phyloP scores from a whole-genome alignment of 2,329 filamentous ascomycete species.

The Stemphylium beticola region DNA sequence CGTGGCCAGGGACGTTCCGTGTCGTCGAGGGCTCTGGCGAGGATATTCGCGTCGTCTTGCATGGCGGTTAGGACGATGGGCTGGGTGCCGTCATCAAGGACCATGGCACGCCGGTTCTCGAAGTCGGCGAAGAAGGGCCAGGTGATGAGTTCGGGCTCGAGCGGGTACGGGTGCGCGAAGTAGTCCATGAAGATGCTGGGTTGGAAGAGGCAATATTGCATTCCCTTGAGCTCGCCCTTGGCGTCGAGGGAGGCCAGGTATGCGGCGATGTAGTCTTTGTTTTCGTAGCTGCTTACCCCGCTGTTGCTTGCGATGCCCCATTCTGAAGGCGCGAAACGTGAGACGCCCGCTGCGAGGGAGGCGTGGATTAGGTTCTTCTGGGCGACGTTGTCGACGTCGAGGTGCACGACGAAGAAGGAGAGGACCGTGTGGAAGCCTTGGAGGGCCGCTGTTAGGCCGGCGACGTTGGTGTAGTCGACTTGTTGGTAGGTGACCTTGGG shows the following conservation, averaged over 20 bases:
- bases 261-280: conserved; percentile 57
- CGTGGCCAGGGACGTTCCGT: conserved; percentile 30
- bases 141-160: conserved; percentile 53
- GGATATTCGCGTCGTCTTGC: conserved; percentile 31
- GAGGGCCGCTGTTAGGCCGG: conserved; percentile 49
- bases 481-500: conserved; percentile 49
- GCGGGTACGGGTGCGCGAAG: conserved; percentile 58
- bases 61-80: conserved; percentile 37
- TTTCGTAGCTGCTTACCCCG: conserved; percentile 57
- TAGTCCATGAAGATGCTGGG: conserved; percentile 63
- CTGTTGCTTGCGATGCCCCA: conserved; percentile 37
- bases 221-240: conserved; percentile 55
- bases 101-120: conserved; percentile 33
- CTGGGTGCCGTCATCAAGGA: conserved; percentile 36
- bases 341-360: conserved; percentile 36
- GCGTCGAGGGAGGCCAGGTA: conserved; percentile 59
- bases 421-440: conserved; percentile 58
- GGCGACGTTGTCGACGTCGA: conserved; percentile 27
- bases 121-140: conserved; percentile 46
- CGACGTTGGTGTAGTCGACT: conserved; percentile 55
- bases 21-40: conserved; percentile 36
- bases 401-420: conserved; percentile 47
- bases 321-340: conserved; percentile 41
- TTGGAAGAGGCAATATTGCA: conserved; percentile 65
- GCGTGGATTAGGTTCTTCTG: conserved; percentile 45